A percentile compares a stretch with the other conserved stretches of the same genome.
These are phyloP conservation scores for Arabis hirsuta DNA, from an alignment of 345 rosid genomes.

Conservation along the genomic window DNA sequence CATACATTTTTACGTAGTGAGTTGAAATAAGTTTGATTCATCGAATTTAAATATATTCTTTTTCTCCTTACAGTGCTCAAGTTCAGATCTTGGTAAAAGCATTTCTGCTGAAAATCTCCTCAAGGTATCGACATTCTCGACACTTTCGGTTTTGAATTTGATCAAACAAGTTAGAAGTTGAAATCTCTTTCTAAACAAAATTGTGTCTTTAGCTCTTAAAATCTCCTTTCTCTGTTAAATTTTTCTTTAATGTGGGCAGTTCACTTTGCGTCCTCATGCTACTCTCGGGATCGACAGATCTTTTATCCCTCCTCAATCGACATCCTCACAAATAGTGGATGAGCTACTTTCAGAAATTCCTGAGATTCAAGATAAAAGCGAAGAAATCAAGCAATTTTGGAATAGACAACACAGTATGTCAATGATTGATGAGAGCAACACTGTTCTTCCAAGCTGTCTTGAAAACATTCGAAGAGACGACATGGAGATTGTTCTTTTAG, in stretches of 20 bases:
- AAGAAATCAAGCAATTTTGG: constrained; percentile 62
- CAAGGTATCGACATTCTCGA: constrained; percentile 55
- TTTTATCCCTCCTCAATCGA: constrained; percentile 53
- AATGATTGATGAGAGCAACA: constrained; percentile 57
- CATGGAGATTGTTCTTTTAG: constrained; percentile 87
- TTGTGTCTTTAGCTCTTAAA: constrained; percentile 1
- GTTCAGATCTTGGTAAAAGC: constrained; percentile 46
- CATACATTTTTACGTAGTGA: neutral
- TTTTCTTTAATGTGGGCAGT: constrained; percentile 50
- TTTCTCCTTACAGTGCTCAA: constrained; percentile 49
- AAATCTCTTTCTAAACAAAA: neutral
- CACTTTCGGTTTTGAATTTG: constrained; percentile 10
- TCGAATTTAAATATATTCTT: constrained; percentile 6
- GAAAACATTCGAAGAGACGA: constrained; percentile 78
- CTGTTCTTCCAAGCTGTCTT: constrained; percentile 67
- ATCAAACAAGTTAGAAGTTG: neutral
- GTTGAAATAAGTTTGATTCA: constrained; percentile 2
- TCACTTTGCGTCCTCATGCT: constrained; percentile 87
- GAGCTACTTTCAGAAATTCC: constrained; percentile 77
- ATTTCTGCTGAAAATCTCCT: constrained; percentile 89
- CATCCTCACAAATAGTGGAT: constrained; percentile 57
- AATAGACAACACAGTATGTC: constrained; percentile 42
- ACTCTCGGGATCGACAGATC: constrained; percentile 81
- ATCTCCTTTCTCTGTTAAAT: neutral
- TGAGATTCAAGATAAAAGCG: constrained; percentile 65